phyloP scores from a whole-genome alignment of 495 filamentous ascomycete species.

The Hypomontagnella monticulosa region DNA sequence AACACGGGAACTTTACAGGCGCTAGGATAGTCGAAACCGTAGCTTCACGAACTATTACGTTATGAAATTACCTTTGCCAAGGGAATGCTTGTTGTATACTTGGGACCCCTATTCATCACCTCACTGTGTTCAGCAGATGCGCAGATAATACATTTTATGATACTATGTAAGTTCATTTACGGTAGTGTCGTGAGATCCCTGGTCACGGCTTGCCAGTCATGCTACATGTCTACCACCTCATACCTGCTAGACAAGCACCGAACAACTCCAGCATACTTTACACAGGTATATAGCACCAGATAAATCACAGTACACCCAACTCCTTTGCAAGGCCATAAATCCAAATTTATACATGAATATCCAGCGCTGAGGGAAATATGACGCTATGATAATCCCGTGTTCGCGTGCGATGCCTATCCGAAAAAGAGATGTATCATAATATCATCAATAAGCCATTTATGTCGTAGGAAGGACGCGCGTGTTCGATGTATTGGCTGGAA shows the following conservation, averaged over 20 bases:
- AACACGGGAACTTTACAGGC: too few relatives aligned
- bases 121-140: too few relatives aligned
- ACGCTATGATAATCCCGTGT: constrained; percentile 18
- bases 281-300: constrained; percentile 16
- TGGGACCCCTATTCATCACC: too few relatives aligned
- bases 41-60: too few relatives aligned
- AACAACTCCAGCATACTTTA: constrained; percentile 14
- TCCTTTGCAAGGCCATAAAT: constrained; percentile 13
- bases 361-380: constrained; percentile 16
- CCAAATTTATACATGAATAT: constrained; percentile 14
- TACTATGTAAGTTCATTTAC: too few relatives aligned
- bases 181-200: too few relatives aligned
- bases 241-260: neutral
- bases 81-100: too few relatives aligned
- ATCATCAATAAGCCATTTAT: constrained; percentile 17
- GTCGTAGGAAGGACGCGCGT: constrained; percentile 3
- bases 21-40: too few relatives aligned
- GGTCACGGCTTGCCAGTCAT: too few relatives aligned
- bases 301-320: constrained; percentile 14
- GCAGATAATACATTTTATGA: too few relatives aligned
- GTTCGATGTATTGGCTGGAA: neutral
- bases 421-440: constrained; percentile 31
- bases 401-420: constrained; percentile 13
- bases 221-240: neutral
- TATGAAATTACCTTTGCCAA: too few relatives aligned